Evolutionary conservation across 345 rosid species (phyloP), one percentile per base, ranked within the genome.

Genomic region (Bruguiera sexangula): DNA sequence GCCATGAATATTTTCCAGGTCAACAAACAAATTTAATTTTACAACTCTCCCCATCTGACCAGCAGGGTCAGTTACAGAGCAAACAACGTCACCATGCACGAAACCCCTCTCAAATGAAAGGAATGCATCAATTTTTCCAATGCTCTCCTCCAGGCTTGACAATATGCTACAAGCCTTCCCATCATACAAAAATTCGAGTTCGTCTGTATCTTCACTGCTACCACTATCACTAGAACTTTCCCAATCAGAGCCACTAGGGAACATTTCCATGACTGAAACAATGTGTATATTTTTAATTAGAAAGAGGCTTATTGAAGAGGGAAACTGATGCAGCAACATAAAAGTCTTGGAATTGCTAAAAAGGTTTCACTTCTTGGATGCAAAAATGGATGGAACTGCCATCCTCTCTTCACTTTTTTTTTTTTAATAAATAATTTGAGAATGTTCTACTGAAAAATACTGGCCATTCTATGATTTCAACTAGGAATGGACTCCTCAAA

Each of bases 81-180:
- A 80, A 70, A 95, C 97, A 53, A 88, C 78, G 73, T 95, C 99
- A 36, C 96, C 99, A 66, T 73, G 82, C 32, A 66, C 9, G 46
- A 88, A 95, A 6, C 86, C 89, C 68, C 92, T 85, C 79, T 95
- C 99, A 55, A 89, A 90, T 5, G 91, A 88, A 59, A 95, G 88
- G 73, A 95, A 87, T 30, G 89, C 96, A 67, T 95, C 99, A 60
- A 95, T 92, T 75, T 95, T 95, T 9, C 86, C 89, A 27, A 92
- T 87, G 80, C 85, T 87, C 69, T 91, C 96, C 71, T 87, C 92
- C 72, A 92, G 87, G 82, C 86, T 84, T 66, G 93, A 88, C 77
- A 95, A 82, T 54, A 95, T 88, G 85, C 72, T 76, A 43, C 70
- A 78, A 62, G 98, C 97, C 21, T 59, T 85, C 56, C 91, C 92